Base-by-base conservation (phyloP, 306 rosid genomes). In the Parietaria judaica region DNA sequence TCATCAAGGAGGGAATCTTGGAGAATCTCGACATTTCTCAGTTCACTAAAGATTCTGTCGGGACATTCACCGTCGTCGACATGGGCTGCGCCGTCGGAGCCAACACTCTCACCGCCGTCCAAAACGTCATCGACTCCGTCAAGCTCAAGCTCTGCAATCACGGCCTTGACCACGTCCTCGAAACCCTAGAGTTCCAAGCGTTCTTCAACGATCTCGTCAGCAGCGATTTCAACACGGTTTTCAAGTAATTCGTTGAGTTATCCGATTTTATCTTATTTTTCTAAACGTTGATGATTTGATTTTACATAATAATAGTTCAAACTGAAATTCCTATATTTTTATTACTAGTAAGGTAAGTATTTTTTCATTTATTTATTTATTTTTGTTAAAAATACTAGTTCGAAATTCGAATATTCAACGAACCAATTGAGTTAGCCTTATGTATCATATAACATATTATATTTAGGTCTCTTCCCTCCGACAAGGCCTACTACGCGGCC, bases 21-120 rank as follows among this genome's bases (percentile, higher is more conserved):
- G 64, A 60, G 17, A 60, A 60, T 35, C 50, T 60, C 1, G 64
- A 60, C 37, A 7, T 60, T 7, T 50, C 41, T 37, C 36, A 60
- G 15, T 14, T 17, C 51, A 60, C 60, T 34, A 17, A 10, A 23
- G 13, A 11, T 34, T 34, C 60, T 56, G 43, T 8, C 13, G 14
- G 36, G n/a, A n/a, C 51, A 1, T 58, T 58, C 63, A 58, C 8
- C 63, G 41, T 58, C 7, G 63, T 39, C 6, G 63, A 58, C 16
- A 38, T 58, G 63, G 63, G 63, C 34, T 58, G 63, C 3, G 49
- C 63, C 0, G 64, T 60, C 8, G 64, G 51, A 41, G n/a, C 51
- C 1, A 45, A 41, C 34, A 39, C 64, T 5, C 51, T 60, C 38
- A n/a, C 64, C 2, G 64, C 64, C 0, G 36, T 60, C 36, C 64